Evolutionary conservation across 345 rosid genomes (phyloP).

Genomic region (Cochlearia excelsa): DNA sequence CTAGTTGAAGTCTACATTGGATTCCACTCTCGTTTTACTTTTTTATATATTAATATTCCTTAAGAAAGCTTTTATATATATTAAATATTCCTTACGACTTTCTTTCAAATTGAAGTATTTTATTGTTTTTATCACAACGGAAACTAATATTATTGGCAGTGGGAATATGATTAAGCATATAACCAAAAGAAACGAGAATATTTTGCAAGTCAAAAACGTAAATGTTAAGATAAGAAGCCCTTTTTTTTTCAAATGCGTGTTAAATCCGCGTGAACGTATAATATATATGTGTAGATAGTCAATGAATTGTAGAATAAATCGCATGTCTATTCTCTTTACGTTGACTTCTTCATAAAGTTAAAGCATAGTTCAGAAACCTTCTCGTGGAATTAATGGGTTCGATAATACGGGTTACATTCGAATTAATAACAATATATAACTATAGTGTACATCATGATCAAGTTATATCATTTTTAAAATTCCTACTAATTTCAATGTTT

Average conservation of each 20-base stretch:
- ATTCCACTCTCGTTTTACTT: no score
- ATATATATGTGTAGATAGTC: slow-evolving; percentile 12
- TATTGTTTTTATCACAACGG: no score
- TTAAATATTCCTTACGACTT: no score
- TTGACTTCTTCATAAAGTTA: slow-evolving; percentile 10
- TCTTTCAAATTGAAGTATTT: no score
- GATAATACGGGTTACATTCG: neutral
- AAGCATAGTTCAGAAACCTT: slow-evolving; percentile 4
- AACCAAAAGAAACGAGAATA: neutral
- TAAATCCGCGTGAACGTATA: neutral
- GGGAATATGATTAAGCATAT: neutral
- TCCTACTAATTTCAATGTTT: no score
- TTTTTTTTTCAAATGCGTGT: slow-evolving; percentile 24
- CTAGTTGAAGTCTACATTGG: no score
- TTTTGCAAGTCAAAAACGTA: slow-evolving; percentile 3
- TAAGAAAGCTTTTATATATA: no score
- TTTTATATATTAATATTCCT: no score
- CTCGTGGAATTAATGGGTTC: neutral
- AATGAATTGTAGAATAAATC: slow-evolving; percentile 15
- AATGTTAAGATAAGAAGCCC: slow-evolving; percentile 2
- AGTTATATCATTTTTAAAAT: no score
- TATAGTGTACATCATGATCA: no score
- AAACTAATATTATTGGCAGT: slow-evolving; percentile 6
- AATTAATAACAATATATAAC: no score
- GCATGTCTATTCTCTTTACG: slow-evolving; percentile 1